Base-by-base conservation (phyloP, 768 basidiomycete genomes). In the Lentinula boryana region DNA sequence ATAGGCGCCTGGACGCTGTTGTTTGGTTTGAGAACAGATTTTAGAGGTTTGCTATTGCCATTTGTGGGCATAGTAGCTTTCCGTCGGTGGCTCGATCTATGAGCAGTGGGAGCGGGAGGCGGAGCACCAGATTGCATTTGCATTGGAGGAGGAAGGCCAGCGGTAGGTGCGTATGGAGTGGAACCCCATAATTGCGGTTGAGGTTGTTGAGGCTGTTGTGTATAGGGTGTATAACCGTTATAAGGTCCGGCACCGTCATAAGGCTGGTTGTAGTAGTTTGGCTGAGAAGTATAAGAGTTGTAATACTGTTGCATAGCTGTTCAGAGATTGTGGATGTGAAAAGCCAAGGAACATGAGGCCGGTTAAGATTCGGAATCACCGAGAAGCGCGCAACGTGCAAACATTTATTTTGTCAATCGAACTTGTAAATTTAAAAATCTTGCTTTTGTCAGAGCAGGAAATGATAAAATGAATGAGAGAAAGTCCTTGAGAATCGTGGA, bases 21-120 rank as follows among this genome's bases (percentile, higher is more conserved):
- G 27, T 23, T 57, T 23, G 7, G 44, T 15, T 50, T 46, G 5
- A 58, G 18, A 2, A 44, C 57, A 18, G 43, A 48, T 27, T 33
- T 58, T 21, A 50, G 36, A 5, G 44, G 56, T 32, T 43, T 18
- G 9, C 36, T 49, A 4, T 44, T 33, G 21, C 5, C 5, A 18
- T 67, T 50, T 15, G 72, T 60, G 10, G 64, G 70, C 38, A 68
- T 63, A 5, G 72, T 67, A 18, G 69, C 69, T 62, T 74, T 71
- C 40, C 76, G 78, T 63, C 77, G 77, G 56, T 64, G 60, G 49
- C 70, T 70, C 10, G 71, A 63, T 31, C 72, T 74, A n/a, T 72
- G 68, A 4, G 66, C 62, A 18, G 66, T 53, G 48, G 64, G 50
- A 31, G 58, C 56, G 10, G 64, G 62, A 43, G 62, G 62, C 10